Evolutionary conservation across 1,139 yeast genomes (phyloP), one percentile per base, ranked within the genome.

Genomic region (Arxiozyma telluris): DNA sequence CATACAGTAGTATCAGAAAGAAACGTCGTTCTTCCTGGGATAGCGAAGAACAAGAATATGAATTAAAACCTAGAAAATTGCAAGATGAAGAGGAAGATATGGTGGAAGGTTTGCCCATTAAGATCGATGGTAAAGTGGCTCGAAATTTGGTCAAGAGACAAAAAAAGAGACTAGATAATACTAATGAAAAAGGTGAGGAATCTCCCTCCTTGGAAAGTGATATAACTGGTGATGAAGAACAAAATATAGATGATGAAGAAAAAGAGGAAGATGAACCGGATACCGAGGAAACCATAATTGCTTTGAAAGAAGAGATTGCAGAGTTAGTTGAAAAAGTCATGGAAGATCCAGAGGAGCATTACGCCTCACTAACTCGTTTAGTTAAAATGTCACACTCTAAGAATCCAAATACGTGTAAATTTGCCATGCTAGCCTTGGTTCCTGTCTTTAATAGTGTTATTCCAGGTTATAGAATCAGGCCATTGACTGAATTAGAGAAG

Each of bases 291-390:
- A 76, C 76, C 56, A 74, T 87, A 41, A 61, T 77, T 20, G 77
- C 77, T 57, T 76, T 87, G 50, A 88, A 90, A 62, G 98, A 90
- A 70, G 88, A 85, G 56, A 80, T 93, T 41, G 96, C 98, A 0
- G 84, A 80, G 18, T 70, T 85, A 52, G 96, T 96, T 1, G 87
- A 87, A 41, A 79, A 78, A 52, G 72, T 93, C 45, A 82, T 83
- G 64, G 96, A 91, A 68, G 90, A 89, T 57, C 97, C 98, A 1
- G 98, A 93, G 67, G 96, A 88, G 64, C 81, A 91, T 65, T 76
- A 85, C 17, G 69, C 79, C 6, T 77, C 83, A 50, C 73, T 93
- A 27, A 78, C 87, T 3, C 80, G 91, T 64, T 74, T 93, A 52
- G 75, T 91, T 49, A 84, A 81, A 59, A 82, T 88, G 84, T 76